Evolutionary conservation across 768 basidiomycete genomes (phyloP).

Genomic region (Naganishia randhawae): DNA sequence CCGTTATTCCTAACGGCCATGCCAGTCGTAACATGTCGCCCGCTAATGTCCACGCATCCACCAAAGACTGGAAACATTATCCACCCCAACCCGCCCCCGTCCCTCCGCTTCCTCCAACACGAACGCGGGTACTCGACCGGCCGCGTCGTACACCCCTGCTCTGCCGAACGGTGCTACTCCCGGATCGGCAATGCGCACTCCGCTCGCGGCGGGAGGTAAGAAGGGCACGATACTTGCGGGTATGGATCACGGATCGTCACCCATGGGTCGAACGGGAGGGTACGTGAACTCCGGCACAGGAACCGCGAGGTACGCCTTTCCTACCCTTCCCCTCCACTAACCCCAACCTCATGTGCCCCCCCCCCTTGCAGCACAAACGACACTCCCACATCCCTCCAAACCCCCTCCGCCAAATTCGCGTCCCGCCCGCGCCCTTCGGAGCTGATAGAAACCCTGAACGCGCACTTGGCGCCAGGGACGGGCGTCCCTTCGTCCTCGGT

Average conservation of each 20-base stretch:
- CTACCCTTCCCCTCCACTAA: too few species aligned
- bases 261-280: too few species aligned
- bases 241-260: too few species aligned
- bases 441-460: slow-evolving; percentile 52
- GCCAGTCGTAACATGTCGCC: neutral
- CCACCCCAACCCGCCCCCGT: too few species aligned
- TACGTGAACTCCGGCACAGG: too few species aligned
- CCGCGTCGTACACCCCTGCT: too few species aligned
- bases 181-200: too few species aligned
- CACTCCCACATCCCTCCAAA: neutral
- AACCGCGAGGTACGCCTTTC: too few species aligned
- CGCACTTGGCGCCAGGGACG: slow-evolving; percentile 41
- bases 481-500: slow-evolving; percentile 24
- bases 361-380: neutral
- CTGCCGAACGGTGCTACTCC: too few species aligned
- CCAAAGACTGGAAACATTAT: neutral
- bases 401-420: slow-evolving; percentile 28
- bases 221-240: too few species aligned
- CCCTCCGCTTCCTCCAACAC: neutral
- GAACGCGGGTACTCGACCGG: neutral
- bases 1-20: neutral
- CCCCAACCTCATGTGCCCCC: neutral
- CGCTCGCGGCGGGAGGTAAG: too few species aligned
- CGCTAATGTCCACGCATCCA: too few species aligned
- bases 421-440: slow-evolving; percentile 45